phyloP scores from a whole-genome alignment of 2,329 filamentous ascomycete genomes.

The Daldinia eschscholtzii region DNA sequence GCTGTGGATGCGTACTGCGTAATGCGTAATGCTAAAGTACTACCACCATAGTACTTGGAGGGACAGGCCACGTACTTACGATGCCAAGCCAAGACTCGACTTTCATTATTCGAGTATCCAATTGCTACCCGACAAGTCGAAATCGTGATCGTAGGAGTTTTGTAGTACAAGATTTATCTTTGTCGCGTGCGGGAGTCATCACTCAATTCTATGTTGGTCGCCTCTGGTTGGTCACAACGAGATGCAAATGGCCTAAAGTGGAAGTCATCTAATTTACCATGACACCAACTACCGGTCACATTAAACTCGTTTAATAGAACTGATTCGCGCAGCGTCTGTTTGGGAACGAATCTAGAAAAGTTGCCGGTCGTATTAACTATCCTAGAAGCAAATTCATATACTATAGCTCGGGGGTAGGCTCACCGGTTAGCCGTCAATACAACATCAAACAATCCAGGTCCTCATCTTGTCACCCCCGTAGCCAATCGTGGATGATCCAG shows the following conservation, averaged over 20 bases:
- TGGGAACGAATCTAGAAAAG: constrained; percentile 32
- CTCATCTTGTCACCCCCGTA: constrained; percentile 26
- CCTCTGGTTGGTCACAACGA: constrained; percentile 46
- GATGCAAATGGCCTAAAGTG: constrained; percentile 49
- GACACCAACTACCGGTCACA: constrained; percentile 39
- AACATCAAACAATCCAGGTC: constrained; percentile 30
- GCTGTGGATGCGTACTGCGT: constrained; percentile 17
- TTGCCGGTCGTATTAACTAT: constrained; percentile 32
- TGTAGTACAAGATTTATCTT: constrained; percentile 39
- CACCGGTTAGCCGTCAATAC: constrained; percentile 39
- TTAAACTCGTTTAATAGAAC: constrained; percentile 28
- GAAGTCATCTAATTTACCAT: constrained; percentile 44
- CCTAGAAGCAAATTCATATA: constrained; percentile 34
- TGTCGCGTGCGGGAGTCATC: constrained; percentile 33
- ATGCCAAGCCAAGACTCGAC: constrained; percentile 6
- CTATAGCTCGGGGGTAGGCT: constrained; percentile 34
- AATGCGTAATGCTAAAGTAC: constrained; percentile 27
- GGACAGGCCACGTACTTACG: constrained; percentile 21
- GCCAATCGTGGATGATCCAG: constrained; percentile 34
- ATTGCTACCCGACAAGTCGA: constrained; percentile 25
- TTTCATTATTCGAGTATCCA: constrained; percentile 16
- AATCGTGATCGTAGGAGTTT: constrained; percentile 33
- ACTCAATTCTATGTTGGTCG: constrained; percentile 37
- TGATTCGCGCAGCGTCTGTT: constrained; percentile 25
- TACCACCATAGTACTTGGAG: constrained; percentile 5